A percentile compares a stretch with the other conserved stretches of the same genome.
These are phyloP conservation scores for Trametes sp. DNA, from an alignment of 1,284 basidiomycete species.

Conservation along the genomic window DNA sequence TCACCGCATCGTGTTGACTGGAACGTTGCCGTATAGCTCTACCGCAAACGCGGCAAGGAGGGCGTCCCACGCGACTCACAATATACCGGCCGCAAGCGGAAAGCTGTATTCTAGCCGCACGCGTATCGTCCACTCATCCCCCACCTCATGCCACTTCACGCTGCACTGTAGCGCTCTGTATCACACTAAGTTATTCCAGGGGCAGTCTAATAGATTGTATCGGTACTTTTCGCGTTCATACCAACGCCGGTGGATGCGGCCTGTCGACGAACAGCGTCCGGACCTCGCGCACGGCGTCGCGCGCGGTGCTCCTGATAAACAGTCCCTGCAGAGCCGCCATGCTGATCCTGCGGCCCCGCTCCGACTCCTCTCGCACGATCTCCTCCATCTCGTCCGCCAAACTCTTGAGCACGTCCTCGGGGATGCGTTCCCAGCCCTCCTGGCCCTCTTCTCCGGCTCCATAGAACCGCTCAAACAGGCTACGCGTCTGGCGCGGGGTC, in stretches of 20 bases:
- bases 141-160: background rate
- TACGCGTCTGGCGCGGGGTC: slow-evolving; percentile 79
- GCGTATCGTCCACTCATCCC: too few species aligned
- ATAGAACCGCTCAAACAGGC: slow-evolving; percentile 91
- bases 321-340: slow-evolving; percentile 95
- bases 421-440: slow-evolving; percentile 35
- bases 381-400: slow-evolving; percentile 60
- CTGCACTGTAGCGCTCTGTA: background rate
- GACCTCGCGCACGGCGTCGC: slow-evolving; percentile 66
- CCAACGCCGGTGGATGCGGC: slow-evolving; percentile 12
- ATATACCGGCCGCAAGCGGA: slow-evolving; percentile 81
- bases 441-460: slow-evolving; percentile 48
- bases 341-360: slow-evolving; percentile 70
- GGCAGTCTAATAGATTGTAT: slow-evolving; percentile 23
- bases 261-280: slow-evolving; percentile 56
- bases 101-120: slow-evolving; percentile 62
- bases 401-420: slow-evolving; percentile 51
- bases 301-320: slow-evolving; percentile 82
- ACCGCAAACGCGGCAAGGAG: slow-evolving; percentile 83
- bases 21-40: slow-evolving; percentile 57
- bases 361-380: slow-evolving; percentile 60
- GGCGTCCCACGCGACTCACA: slow-evolving; percentile 82
- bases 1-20: background rate
- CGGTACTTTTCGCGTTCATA: slow-evolving; percentile 26
- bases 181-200: slow-evolving; percentile 20